Conservation (phyloP, 345 rosid genomes). For the Eucalyptus fibrosa region DNA sequence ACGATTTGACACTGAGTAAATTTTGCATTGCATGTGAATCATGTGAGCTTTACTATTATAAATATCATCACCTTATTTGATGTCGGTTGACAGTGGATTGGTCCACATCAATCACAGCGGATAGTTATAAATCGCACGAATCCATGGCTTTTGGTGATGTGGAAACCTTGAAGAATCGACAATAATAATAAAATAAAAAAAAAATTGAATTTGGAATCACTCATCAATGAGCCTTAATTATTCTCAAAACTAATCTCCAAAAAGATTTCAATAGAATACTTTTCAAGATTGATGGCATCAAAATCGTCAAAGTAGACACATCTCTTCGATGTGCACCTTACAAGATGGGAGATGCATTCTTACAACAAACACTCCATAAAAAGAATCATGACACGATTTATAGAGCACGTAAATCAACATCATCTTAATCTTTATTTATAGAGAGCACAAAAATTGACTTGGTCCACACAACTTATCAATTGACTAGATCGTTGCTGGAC, state of each 20-base stretch:
- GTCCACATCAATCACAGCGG: fast-evolving
- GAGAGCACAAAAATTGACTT: fast-evolving
- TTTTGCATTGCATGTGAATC: background rate
- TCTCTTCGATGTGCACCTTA: no score
- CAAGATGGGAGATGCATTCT: background rate
- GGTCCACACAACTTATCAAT: background rate
- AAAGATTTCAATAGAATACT: fast-evolving
- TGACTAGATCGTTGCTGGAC: background rate
- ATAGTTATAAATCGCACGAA: fast-evolving
- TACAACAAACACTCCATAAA: background rate
- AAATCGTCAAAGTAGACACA: fast-evolving
- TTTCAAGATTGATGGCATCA: background rate
- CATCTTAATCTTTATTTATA: background rate
- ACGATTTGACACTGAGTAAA: no score
- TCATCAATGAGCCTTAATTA: fast-evolving
- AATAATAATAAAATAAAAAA: fast-evolving
- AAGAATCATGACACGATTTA: fast-evolving
- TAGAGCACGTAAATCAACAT: background rate
- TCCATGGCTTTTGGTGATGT: background rate
- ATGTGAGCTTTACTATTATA: background rate
- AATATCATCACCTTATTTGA: background rate
- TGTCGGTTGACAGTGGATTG: fast-evolving
- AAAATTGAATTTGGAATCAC: background rate
- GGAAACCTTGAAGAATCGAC: fast-evolving
- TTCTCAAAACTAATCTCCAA: background rate